These are phyloP conservation scores for Blastobotrys peoriensis DNA, from an alignment of 805 yeast species.

Conservation along the genomic window DNA sequence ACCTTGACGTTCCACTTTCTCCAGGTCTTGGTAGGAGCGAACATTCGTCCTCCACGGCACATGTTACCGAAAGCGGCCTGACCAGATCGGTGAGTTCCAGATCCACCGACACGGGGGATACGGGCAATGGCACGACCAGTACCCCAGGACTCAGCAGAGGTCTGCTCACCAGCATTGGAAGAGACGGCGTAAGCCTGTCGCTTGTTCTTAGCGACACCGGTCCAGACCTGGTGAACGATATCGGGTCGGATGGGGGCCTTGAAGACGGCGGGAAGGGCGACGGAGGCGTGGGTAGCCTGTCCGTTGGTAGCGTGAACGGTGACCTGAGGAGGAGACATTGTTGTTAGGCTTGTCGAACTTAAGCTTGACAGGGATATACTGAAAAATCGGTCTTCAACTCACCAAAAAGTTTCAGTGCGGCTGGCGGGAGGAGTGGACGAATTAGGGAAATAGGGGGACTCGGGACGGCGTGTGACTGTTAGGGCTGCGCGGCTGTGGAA, in stretches of 20 bases:
- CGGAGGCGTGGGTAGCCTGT: conserved; percentile 73
- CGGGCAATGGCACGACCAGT: conserved; percentile 99
- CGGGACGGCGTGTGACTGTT: no score
- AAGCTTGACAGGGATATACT: not conserved
- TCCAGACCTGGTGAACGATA: conserved; percentile 97
- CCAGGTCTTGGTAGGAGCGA: conserved; percentile 99
- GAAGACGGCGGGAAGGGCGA: conserved; percentile 98
- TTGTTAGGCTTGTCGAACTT: conserved; percentile 13
- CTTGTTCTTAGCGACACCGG: conserved; percentile 99
- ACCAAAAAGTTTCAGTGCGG: not conserved
- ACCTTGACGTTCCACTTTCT: conserved; percentile 99
- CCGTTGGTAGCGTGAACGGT: conserved; percentile 87
- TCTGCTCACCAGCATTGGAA: conserved; percentile 99
- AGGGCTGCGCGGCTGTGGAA: no score
- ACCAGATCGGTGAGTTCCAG: conserved; percentile 99
- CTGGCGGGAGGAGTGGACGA: no score
- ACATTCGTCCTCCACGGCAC: conserved; percentile 99
- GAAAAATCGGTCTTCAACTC: no score
- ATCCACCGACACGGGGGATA: conserved; percentile 99
- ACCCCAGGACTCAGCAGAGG: conserved; percentile 99
- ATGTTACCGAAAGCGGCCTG: conserved; percentile 99
- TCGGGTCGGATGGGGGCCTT: conserved; percentile 99
- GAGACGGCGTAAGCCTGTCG: conserved; percentile 99
- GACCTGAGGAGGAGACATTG: conserved; percentile 81
- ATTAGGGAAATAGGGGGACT: no score